phyloP scores from a whole-genome alignment of 148 eudicot genomes.

The Chenopodium berlandieri region DNA sequence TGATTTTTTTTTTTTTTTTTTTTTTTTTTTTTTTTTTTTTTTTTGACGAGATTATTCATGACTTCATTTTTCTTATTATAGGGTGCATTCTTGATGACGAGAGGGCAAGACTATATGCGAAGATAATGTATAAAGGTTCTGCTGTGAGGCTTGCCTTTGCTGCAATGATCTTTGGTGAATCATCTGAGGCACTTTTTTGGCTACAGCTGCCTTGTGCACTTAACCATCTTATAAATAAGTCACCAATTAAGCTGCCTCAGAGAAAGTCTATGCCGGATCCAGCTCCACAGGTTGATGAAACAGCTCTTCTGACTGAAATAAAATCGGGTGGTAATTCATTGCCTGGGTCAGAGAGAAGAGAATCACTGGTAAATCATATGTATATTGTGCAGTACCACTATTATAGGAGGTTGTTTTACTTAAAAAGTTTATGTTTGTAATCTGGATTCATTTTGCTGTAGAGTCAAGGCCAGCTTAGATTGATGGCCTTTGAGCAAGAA shows the following conservation, averaged over 20 bases:
- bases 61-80: conserved; percentile 26
- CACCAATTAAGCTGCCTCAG: conserved; percentile 55
- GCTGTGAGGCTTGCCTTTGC: conserved; percentile 90
- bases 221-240: conserved; percentile 65
- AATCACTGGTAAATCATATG: conserved; percentile 51
- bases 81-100: conserved; percentile 95
- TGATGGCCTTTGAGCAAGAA: conserved; percentile 93
- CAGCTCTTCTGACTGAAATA: conserved; percentile 68
- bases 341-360: conserved; percentile 51
- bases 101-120: conserved; percentile 78
- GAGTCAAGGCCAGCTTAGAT: conserved; percentile 76
- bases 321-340: conserved; percentile 67
- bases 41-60: conserved; percentile 10
- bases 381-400: background rate
- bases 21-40: conserved; percentile 7
- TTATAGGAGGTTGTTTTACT: conserved; percentile 8
- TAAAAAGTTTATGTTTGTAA: background rate
- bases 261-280: conserved; percentile 47
- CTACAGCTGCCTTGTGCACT: conserved; percentile 85
- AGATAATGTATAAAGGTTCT: conserved; percentile 62
- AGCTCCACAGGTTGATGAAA: conserved; percentile 59
- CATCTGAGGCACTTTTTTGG: conserved; percentile 94
- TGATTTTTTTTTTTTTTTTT: conserved; percentile 9
- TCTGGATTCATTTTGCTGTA: conserved; percentile 31
- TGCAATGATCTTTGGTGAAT: conserved; percentile 93